A percentile compares a stretch with the other conserved stretches of the same genome.
Evolutionary conservation across 2,329 filamentous ascomycete species (phyloP).

Genomic region (Botrytis paeoniae): DNA sequence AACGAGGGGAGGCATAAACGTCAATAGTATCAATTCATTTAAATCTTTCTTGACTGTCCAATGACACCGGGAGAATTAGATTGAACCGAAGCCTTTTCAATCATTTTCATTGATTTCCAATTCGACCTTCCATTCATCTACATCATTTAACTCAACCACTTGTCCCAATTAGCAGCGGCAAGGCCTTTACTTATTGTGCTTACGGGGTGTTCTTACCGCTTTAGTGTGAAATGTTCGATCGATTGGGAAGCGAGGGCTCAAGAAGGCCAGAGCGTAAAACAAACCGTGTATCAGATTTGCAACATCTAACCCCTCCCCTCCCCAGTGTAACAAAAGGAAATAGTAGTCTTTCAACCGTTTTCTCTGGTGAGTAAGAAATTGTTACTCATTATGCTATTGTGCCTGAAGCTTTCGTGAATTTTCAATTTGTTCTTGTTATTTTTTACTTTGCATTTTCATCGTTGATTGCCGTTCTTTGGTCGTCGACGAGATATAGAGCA

Average conservation of each 20-base stretch:
- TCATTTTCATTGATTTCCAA: background rate
- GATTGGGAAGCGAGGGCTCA: constrained; percentile 1
- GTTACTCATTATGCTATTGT: constrained; percentile 1
- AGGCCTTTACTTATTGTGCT: background rate
- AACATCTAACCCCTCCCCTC: constrained; percentile 13
- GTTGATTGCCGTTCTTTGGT: constrained; percentile 8
- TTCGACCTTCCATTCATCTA: background rate
- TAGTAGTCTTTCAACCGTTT: background rate
- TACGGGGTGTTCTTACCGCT: constrained; percentile 1
- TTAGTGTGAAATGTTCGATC: constrained; percentile 4
- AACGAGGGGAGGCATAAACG: background rate
- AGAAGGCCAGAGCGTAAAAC: constrained; percentile 17
- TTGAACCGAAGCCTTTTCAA: constrained; percentile 9
- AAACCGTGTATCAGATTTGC: constrained; percentile 16
- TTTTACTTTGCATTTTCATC: constrained; percentile 26
- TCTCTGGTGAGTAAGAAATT: background rate
- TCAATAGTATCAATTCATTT: constrained; percentile 6
- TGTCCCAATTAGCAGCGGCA: constrained; percentile 9
- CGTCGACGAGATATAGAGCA: background rate
- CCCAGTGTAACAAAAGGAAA: constrained; percentile 12
- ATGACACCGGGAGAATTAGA: background rate
- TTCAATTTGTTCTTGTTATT: constrained; percentile 3
- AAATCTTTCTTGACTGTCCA: background rate
- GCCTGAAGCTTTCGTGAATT: background rate
- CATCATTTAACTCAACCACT: background rate